Evolutionary conservation across 768 basidiomycete species (phyloP), one percentile per base, ranked within the genome.

Genomic region (Naganishia onofrii): DNA sequence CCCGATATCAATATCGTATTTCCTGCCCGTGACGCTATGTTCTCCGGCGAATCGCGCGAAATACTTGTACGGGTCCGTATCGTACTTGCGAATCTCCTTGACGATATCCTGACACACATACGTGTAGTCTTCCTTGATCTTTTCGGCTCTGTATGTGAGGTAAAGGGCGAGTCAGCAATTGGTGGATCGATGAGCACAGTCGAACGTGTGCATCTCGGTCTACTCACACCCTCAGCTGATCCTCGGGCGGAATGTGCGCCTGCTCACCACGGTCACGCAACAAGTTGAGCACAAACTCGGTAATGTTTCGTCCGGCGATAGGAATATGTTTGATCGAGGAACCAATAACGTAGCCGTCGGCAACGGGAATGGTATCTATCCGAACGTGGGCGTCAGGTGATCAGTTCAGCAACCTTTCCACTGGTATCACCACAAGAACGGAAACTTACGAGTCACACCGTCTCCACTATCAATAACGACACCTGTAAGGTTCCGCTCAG

Each of bases 61-160:
- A 83, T 90, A 88, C 83, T 94, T 96, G 82, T 89, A 89, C 2
- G 95, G 96, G 76, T 98, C 95, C 67, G 88, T 86, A 77, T 99
- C 96, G 82, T 94, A 98, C 84, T 98, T 99, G 81, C 92, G 87
- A 82, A 98, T 96, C 84, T 99, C 96, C 82, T 92, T 89, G 75
- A 99, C 95, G 74, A 98, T 97, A 79, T 98, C 96, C 81, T 96
- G 93, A 79, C 96, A 99, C 52, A 97, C 93, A 77, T 99, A 99
- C 76, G 91, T 93, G 83, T 93, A 95, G 76, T 92, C 91, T 84
- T 99, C 96, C 83, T 99, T 99, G 76, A 99, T 91, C 80, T 89
- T 93, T 64, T 91, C 86, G 23, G 96, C 94, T 26, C 80, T 81
- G 56, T 21, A 36, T 38, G 42, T 23, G 65, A 31, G 4, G 12